These are phyloP conservation scores for Pouteria glomerata DNA, from an alignment of 148 eudicot species.

Conservation along the genomic window DNA sequence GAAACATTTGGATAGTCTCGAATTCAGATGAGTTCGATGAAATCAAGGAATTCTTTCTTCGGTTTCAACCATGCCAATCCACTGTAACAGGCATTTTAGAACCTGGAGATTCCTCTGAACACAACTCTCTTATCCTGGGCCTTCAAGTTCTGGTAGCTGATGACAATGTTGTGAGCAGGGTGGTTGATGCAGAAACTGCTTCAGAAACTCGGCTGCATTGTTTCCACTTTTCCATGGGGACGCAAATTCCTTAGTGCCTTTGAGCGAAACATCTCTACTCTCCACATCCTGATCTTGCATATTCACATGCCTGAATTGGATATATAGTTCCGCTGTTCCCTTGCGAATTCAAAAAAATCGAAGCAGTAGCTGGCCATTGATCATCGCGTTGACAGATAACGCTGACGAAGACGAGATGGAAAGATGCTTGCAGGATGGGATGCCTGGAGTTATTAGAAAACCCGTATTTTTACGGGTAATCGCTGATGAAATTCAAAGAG, in stretches of 20 bases:
- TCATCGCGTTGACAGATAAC: slow-evolving; percentile 51
- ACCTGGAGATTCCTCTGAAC: slow-evolving; percentile 40
- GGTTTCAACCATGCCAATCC: slow-evolving; percentile 50
- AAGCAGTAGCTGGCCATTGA: slow-evolving; percentile 69
- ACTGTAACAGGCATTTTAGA: slow-evolving; percentile 33
- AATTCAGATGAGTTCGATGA: slow-evolving; percentile 58
- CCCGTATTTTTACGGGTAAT: slow-evolving; percentile 64
- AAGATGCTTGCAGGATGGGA: slow-evolving; percentile 42
- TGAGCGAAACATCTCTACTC: slow-evolving; percentile 25
- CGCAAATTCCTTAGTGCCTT: slow-evolving; percentile 57
- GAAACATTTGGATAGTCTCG: slow-evolving; percentile 56
- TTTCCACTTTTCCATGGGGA: slow-evolving; percentile 53
- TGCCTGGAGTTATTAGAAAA: slow-evolving; percentile 62
- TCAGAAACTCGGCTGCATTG: slow-evolving; percentile 53
- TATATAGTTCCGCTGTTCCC: slow-evolving; percentile 55
- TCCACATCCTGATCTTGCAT: slow-evolving; percentile 50
- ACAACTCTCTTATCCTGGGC: slow-evolving; percentile 38
- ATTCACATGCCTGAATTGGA: slow-evolving; percentile 55
- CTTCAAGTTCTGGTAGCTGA: slow-evolving; percentile 63
- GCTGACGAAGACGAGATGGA: slow-evolving; percentile 43
- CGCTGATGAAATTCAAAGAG: slow-evolving; percentile 58
- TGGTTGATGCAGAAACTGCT: slow-evolving; percentile 56
- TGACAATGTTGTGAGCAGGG: slow-evolving; percentile 53
- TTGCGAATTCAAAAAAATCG: slow-evolving; percentile 41
- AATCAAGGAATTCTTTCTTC: slow-evolving; percentile 47